These are phyloP conservation scores for Eucalyptus pumila DNA, from an alignment of 345 rosid species.

Conservation along the genomic window DNA sequence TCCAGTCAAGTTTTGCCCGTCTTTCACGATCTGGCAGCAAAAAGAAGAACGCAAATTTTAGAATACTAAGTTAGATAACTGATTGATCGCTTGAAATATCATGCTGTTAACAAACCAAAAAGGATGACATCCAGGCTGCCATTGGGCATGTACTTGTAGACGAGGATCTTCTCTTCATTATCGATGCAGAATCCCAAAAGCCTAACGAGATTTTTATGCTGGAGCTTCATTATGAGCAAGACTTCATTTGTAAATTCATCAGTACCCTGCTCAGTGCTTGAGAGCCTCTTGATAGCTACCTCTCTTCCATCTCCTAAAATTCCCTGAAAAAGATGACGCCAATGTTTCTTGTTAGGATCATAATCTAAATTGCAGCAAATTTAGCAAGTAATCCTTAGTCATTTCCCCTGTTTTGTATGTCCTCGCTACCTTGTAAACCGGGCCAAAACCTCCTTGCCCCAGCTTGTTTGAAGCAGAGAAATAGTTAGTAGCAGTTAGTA, in stretches of 20 bases:
- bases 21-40: conserved; percentile 1
- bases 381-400: background rate
- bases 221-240: conserved; percentile 26
- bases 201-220: conserved; percentile 39
- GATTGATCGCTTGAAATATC: background rate
- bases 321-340: conserved; percentile 17
- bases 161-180: conserved; percentile 22
- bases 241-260: conserved; percentile 25
- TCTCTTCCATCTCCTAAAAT: conserved; percentile 24
- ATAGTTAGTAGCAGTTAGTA: conserved; percentile 19
- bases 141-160: conserved; percentile 56
- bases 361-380: background rate
- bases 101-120: conserved; percentile 14
- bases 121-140: conserved; percentile 24
- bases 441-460: conserved; percentile 13
- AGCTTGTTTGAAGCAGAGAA: conserved; percentile 12
- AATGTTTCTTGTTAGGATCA: background rate
- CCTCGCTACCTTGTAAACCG: conserved; percentile 8
- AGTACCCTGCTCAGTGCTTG: conserved; percentile 16
- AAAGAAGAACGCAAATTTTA: background rate
- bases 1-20: conserved; percentile 5
- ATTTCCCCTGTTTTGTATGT: background rate
- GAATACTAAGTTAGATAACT: background rate
- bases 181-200: conserved; percentile 39
- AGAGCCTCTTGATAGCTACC: conserved; percentile 30